Evolutionary conservation across 495 filamentous ascomycete species (phyloP), one percentile per base, ranked within the genome.

Genomic region (Penicillium crystallinum): DNA sequence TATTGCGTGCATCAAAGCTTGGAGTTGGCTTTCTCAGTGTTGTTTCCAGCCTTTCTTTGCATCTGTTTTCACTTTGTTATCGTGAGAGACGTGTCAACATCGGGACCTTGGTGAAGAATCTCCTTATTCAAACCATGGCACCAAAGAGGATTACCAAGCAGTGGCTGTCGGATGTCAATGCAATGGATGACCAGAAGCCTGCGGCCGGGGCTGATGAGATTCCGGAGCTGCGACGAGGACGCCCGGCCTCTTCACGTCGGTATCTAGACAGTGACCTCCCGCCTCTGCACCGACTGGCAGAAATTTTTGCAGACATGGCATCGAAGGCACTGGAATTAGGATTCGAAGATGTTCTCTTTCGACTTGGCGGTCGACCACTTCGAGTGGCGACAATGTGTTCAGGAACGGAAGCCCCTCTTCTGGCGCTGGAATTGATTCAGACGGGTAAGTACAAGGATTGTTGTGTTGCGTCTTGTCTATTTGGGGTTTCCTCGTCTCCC

Each of bases 331-430:
- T 77, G 23, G 33, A 56, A 5, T 45, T 71, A 15, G 67, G 68
- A 2, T 58, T 81, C 6, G 56, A 45, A 0, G 37, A 65, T 2
- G 65, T 75, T 23, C 45, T 82, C 12, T 46, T 61, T 3, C 56
- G 62, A 21, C 53, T 82, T 1, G 64, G 69, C 10, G 56, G 61
- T 14, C 63, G 74, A 35, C 68, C 70, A 27, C 58, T 92, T 8
- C 77, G 77, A 2, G 77, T 92, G 19, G 88, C 77, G 1, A 95
- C 90, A 0, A 80, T 91, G 62, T 95, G 89, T 59, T 91, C 88
- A 10, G 90, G 90, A 4, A 93, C 89, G 0, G 90, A 95, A 56
- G 83, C 81, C 23, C 90, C 90, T 10, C 66, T 95, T 6, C 70
- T 91, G 3, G 85, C 85, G 0, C 59, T 91, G 35, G 69, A 80